A percentile compares a stretch with the other conserved stretches of the same genome.
Conservation (phyloP, 1,284 basidiomycete genomes). For the Heimioporus punctisporus region DNA sequence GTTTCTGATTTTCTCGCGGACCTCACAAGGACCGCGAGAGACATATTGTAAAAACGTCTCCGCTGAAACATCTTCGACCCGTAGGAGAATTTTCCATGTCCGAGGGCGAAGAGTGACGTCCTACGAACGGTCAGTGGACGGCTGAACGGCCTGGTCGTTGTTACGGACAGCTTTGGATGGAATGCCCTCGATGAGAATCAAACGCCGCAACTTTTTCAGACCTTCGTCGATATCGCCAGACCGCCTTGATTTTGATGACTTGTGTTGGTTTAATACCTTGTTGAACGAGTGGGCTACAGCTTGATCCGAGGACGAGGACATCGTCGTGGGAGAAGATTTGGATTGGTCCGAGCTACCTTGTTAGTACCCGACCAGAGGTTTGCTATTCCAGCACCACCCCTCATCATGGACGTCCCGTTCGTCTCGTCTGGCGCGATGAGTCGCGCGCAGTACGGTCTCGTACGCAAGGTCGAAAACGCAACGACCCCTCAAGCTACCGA, state of each 20-base stretch:
- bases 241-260: conserved; percentile 62
- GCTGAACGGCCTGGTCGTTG: background rate
- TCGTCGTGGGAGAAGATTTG: conserved; percentile 2
- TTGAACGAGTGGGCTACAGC: conserved; percentile 72
- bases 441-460: conserved; percentile 71
- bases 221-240: conserved; percentile 77
- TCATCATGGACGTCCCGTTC: conserved; percentile 70
- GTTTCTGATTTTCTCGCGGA: conserved; percentile 88
- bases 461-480: conserved; percentile 68
- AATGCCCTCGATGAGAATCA: conserved; percentile 90
- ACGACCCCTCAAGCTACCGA: conserved; percentile 56
- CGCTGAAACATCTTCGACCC: conserved; percentile 76
- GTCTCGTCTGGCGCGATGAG: conserved; percentile 74
- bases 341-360: background rate
- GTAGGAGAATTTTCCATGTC: conserved; percentile 93
- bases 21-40: conserved; percentile 81
- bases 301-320: conserved; percentile 22
- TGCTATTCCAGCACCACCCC: conserved; percentile 9
- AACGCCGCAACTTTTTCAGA: conserved; percentile 77
- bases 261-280: conserved; percentile 74
- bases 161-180: conserved; percentile 63
- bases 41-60: conserved; percentile 85
- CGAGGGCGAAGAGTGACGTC: conserved; percentile 76
- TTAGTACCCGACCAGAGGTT: conserved; percentile 19
- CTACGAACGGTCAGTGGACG: conserved; percentile 37